phyloP scores from a whole-genome alignment of 306 rosid genomes.

The Oemleria cerasiformis region DNA sequence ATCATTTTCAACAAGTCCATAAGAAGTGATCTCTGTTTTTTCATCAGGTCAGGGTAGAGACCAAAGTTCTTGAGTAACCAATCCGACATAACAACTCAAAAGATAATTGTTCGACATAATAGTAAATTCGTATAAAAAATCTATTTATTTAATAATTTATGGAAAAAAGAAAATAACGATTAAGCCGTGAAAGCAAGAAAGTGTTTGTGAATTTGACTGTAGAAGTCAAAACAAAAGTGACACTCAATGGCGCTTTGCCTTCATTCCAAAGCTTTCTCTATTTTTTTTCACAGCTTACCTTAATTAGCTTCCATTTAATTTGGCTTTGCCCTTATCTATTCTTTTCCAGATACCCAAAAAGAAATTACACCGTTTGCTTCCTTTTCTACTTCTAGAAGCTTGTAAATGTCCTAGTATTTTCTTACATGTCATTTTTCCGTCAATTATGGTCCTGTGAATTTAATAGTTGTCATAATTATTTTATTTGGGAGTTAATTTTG shows the following conservation, averaged over 20 bases:
- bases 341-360: neutral
- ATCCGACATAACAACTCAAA: too few relatives aligned
- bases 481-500: too few relatives aligned
- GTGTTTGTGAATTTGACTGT: conserved; percentile 40
- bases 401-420: neutral
- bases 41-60: too few relatives aligned
- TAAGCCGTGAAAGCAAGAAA: conserved; percentile 32
- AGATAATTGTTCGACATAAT: too few relatives aligned
- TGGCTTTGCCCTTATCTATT: neutral
- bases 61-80: too few relatives aligned
- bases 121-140: neutral
- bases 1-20: too few relatives aligned
- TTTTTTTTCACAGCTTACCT: too few relatives aligned
- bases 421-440: neutral
- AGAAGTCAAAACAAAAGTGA: conserved; percentile 54
- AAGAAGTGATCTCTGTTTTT: too few relatives aligned
- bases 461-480: too few relatives aligned
- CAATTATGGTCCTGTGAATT: too few relatives aligned
- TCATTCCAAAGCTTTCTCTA: conserved; percentile 1
- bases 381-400: conserved; percentile 7
- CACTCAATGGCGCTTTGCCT: conserved; percentile 35
- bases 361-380: neutral
- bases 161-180: conserved; percentile 15
- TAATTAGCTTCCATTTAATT: neutral
- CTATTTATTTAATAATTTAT: neutral